Base-by-base conservation (phyloP, 2,329 filamentous ascomycete species). In the Fusarium lateritium region DNA sequence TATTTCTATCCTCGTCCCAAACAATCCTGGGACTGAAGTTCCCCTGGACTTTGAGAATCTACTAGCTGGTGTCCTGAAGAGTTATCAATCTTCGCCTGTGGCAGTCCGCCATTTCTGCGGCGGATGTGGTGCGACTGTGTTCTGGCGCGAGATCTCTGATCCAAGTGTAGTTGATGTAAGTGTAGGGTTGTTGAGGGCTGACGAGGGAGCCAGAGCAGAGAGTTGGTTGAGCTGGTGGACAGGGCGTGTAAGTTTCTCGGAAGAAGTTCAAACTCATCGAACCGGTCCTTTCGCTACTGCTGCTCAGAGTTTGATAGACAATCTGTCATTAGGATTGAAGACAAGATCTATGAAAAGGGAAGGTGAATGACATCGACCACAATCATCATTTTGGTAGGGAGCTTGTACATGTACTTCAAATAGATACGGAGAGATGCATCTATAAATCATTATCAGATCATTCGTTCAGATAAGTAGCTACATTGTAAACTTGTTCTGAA, bases 171-270 rank as follows among this genome's bases (percentile, higher is more conserved):
- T 92, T 17, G 89, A 92, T 76, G 84, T 92, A 10, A 91, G 88
- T 63, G 84, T 86, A 10, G 90, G 90, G 0, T 70, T 91, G 39
- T 73, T 92, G 7, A 79, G 80, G 42, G 83, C 83, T 0, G 60
- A 74, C 0, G 82, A 84, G 43, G 88, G 88, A 1, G 83, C 84
- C 0, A 82, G 86, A 64, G 88, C 85, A 5, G 85, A 88, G 72
- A 76, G 74, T 1, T 91, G 88, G 87, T 71, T 93, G 42, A 82
- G 88, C 22, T 93, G 91, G 90, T 85, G 84, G 75, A 85, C 79
- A 4, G 80, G 76, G 3, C 80, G 87, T 56, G 83, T 91, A 6
- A 90, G 88, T 67, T 92, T 88, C 76, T 76, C 79, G 1, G 88
- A 91, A 70, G 85, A 90, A 45, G 42, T 45, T 19, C 47, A 61